Percentiles rank a stretch among this genome's conserved stretches.
These are phyloP conservation scores for Panicum virgatum DNA, from an alignment of 202 grass and related monocot species.

Conservation along the genomic window DNA sequence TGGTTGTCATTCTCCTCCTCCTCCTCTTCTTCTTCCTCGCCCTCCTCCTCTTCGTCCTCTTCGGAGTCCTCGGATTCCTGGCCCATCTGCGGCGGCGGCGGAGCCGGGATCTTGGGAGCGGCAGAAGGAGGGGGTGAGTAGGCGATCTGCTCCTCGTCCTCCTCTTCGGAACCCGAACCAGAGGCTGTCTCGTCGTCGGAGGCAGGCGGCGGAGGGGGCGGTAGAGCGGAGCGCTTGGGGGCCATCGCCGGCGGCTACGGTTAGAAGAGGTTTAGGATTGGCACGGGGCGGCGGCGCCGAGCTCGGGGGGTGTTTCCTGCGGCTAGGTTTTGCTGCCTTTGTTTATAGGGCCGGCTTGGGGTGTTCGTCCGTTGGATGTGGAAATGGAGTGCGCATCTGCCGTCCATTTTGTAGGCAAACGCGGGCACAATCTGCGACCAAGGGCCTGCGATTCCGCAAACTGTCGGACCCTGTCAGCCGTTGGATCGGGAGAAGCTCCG, in stretches of 20 bases:
- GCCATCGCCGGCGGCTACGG: constrained; percentile 47
- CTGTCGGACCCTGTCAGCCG: background rate
- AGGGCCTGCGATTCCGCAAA: too few relatives aligned
- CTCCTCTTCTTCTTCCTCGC: background rate
- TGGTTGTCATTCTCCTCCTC: constrained; percentile 3
- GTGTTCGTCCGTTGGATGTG: constrained; percentile 4
- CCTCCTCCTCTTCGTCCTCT: constrained; percentile 18
- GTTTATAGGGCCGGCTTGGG: background rate
- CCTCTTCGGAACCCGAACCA: constrained; percentile 21
- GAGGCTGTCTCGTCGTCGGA: constrained; percentile 36
- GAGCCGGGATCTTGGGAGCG: constrained; percentile 1
- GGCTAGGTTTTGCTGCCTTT: too few relatives aligned
- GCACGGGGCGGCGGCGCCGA: background rate
- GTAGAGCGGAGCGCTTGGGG: constrained; percentile 32
- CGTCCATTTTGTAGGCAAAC: background rate
- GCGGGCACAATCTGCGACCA: background rate
- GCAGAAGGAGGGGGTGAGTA: background rate
- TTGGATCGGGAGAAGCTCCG: background rate
- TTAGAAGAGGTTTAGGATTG: constrained; percentile 4
- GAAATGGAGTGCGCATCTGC: background rate
- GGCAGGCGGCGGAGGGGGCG: background rate
- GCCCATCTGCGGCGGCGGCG: background rate
- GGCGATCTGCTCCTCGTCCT: constrained; percentile 37
- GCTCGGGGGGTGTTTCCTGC: background rate
- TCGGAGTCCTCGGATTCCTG: constrained; percentile 20